Base-by-base conservation (phyloP, 2,329 filamentous ascomycete species). In the Albophoma yamanashiensis region DNA sequence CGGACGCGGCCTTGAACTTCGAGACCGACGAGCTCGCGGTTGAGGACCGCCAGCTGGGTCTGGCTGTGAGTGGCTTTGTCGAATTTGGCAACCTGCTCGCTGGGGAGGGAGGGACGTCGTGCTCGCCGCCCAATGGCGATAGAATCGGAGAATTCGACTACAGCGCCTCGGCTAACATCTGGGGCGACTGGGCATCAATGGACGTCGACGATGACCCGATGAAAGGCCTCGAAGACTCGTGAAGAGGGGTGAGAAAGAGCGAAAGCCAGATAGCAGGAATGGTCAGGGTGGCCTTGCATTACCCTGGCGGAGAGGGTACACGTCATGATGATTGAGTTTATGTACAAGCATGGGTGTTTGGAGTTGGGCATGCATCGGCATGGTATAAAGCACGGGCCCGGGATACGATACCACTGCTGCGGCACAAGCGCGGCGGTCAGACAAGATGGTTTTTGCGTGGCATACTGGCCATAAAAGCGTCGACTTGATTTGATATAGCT, bases 1-100 rank as follows among this genome's bases (percentile, higher is more conserved):
- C 81, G 9, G 82, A 87, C 62, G 76, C 75, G 76, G 80, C 47
- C 65, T 82, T 14, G 79, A 82, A 60, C 68, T 81, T 36, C 69
- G 68, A 58, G 71, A 63, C 60, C 50, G 17, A 22, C 31, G 50
- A 55, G 14, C 22, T 38, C 22, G 27, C 47, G 12, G 27, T 20
- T 2, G 15, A 52, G 27, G 47, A 34, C 3, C 47, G 47, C 31
- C 27, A 34, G 11, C 2, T 34, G 47, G 25, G 47, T 52, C 27
- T 50, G 59, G 70, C 74, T 59, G 73, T 68, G 4, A 64, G 69
- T 14, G 65, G 62, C 53, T 56, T 75, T 38, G 62, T 81, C 31
- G 80, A 83, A 64, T 82, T 83, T 68, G 73, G 73, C 43, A 75
- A 72, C 38, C 73, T 81, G 38, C 70, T 84, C 25, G 75, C 75